Evolutionary conservation across 208 protist species (phyloP).

Genomic region (Balamuthia mandrillaris): DNA sequence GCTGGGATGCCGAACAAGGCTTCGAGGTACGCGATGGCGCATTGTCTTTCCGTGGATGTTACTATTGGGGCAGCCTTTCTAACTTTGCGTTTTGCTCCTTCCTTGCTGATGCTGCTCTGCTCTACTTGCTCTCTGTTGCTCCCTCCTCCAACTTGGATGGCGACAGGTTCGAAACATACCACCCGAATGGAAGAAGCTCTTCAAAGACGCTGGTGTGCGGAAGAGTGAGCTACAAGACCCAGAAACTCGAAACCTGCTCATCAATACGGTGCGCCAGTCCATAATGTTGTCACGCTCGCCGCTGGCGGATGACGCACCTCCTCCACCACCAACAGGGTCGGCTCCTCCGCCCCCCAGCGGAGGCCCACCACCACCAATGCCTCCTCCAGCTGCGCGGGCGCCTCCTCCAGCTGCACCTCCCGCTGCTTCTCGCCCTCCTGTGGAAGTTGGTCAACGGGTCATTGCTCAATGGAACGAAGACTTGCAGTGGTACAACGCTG

Average conservation of each 20-base stretch:
- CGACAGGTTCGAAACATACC: constrained; percentile 42
- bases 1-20: constrained; percentile 49
- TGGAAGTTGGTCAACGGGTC: neutral
- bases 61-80: neutral
- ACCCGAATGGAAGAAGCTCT: constrained; percentile 54
- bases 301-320: neutral
- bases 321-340: neutral
- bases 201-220: constrained; percentile 56
- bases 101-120: neutral
- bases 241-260: neutral
- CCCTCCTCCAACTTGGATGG: neutral
- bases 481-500: neutral
- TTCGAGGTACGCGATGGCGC: constrained; percentile 30
- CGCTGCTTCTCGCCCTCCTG: neutral
- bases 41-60: neutral
- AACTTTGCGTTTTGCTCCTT: neutral
- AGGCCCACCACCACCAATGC: neutral
- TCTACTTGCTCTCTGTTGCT: neutral
- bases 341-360: neutral
- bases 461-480: constrained; percentile 25
- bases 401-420: neutral
- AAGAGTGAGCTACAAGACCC: constrained; percentile 53
- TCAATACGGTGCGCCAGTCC: constrained; percentile 11
- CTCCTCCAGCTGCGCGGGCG: neutral
- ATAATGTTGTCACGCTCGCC: no score